Conservation (phyloP, 768 basidiomycete genomes). For the Termitomyces sp. region DNA sequence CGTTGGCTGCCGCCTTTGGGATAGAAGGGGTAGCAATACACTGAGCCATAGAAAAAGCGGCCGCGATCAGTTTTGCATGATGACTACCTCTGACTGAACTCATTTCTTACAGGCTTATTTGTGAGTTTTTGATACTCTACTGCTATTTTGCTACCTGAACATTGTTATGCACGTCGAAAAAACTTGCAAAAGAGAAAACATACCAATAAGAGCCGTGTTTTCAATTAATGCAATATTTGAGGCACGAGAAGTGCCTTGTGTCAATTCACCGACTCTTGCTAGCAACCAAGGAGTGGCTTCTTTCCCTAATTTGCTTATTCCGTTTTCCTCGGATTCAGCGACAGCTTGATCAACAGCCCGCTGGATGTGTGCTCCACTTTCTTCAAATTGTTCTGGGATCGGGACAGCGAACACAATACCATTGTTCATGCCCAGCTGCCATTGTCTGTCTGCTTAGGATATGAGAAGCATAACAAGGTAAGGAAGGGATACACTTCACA, state of each 20-base stretch:
- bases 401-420: constrained; percentile 86
- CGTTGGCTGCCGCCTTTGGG: neutral
- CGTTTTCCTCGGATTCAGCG: constrained; percentile 74
- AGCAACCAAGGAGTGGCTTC: constrained; percentile 95
- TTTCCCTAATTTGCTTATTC: constrained; percentile 77
- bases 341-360: constrained; percentile 80
- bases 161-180: constrained; percentile 1
- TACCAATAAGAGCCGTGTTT: constrained; percentile 84
- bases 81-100: constrained; percentile 4
- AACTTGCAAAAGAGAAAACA: constrained; percentile 15
- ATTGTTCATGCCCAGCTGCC: constrained; percentile 65
- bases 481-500: constrained; percentile 36
- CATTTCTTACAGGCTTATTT: constrained; percentile 28
- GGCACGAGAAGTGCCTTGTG: constrained; percentile 64
- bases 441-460: constrained; percentile 51
- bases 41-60: neutral
- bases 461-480: neutral
- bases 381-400: constrained; percentile 75
- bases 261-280: constrained; percentile 75
- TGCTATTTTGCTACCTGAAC: constrained; percentile 74
- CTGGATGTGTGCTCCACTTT: constrained; percentile 65
- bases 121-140: constrained; percentile 60
- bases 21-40: neutral
- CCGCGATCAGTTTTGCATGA: neutral
- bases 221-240: constrained; percentile 84